Evolutionary conservation across 1,139 yeast species (phyloP).

Genomic region (Kodamaea sp.): DNA sequence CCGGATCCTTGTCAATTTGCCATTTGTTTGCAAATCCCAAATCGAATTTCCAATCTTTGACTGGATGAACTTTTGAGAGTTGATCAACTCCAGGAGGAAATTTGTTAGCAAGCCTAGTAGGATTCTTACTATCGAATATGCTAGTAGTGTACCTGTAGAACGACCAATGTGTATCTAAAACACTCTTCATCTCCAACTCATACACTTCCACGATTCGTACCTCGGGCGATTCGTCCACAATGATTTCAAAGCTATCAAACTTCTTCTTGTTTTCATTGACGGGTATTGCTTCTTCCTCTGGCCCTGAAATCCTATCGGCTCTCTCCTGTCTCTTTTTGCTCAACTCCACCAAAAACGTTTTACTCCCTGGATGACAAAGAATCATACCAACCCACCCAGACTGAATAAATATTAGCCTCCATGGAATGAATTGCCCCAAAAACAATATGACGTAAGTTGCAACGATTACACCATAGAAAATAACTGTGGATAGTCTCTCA

Average conservation of each 20-base stretch:
- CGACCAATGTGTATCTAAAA: constrained; percentile 54
- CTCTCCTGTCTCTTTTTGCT: constrained; percentile 4
- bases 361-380: constrained; percentile 59
- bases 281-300: constrained; percentile 10
- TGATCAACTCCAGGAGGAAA: constrained; percentile 65
- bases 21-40: constrained; percentile 57
- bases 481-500: constrained; percentile 65
- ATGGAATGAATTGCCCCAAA: constrained; percentile 61
- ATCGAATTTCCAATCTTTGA: constrained; percentile 75
- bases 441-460: constrained; percentile 41
- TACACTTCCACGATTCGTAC: constrained; percentile 66
- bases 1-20: constrained; percentile 60
- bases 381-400: constrained; percentile 55
- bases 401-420: constrained; percentile 58
- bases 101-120: constrained; percentile 54
- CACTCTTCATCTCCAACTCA: constrained; percentile 70
- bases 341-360: constrained; percentile 28
- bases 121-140: constrained; percentile 55
- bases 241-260: constrained; percentile 50
- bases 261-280: constrained; percentile 23
- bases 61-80: constrained; percentile 62
- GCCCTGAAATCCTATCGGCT: constrained; percentile 1
- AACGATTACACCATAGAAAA: constrained; percentile 41
- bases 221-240: constrained; percentile 70
- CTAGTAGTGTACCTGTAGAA: constrained; percentile 34